A percentile compares a stretch with the other conserved stretches of the same genome.
These are phyloP conservation scores for Fusarium protoensiforme DNA, from an alignment of 2,329 filamentous ascomycete genomes.

Conservation along the genomic window DNA sequence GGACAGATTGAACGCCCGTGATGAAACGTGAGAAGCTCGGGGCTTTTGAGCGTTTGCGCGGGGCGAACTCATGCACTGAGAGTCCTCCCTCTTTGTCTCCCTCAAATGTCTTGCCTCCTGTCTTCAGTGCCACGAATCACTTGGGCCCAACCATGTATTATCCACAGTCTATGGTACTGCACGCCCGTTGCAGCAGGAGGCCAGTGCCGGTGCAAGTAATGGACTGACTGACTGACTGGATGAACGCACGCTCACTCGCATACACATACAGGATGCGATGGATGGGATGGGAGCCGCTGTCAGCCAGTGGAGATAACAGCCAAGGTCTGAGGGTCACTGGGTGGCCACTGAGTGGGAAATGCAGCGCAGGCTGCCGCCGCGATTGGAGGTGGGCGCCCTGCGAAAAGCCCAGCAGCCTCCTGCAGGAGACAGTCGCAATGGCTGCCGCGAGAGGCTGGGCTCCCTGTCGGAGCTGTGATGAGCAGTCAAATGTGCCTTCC, in stretches of 20 bases:
- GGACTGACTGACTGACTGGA: constrained; percentile 17
- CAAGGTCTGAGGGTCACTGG: constrained; percentile 32
- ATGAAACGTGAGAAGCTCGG: constrained; percentile 15
- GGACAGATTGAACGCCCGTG: constrained; percentile 31
- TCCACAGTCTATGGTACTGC: constrained; percentile 31
- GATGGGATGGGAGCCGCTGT: constrained; percentile 33
- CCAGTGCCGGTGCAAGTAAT: constrained; percentile 14
- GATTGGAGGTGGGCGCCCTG: constrained; percentile 37
- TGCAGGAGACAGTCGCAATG: constrained; percentile 24
- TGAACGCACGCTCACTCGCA: constrained; percentile 30
- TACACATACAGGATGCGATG: constrained; percentile 30
- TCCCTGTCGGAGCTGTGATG: constrained; percentile 8
- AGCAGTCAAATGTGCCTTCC: constrained; percentile 6
- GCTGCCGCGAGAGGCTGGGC: constrained; percentile 6
- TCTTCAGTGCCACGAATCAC: constrained; percentile 33
- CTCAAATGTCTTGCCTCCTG: constrained; percentile 28
- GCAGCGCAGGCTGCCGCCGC: constrained; percentile 21
- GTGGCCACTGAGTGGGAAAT: constrained; percentile 19
- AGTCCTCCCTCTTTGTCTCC: constrained; percentile 24
- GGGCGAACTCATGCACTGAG: constrained; percentile 26
- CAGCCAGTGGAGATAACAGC: constrained; percentile 34
- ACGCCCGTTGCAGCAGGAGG: constrained; percentile 3
- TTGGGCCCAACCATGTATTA: constrained; percentile 24
- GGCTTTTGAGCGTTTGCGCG: constrained; percentile 18
- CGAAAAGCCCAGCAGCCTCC: constrained; percentile 23